Evolutionary conservation across 2,329 filamentous ascomycete species (phyloP), one percentile per base, ranked within the genome.

Genomic region (Aureobasidium uvarum): DNA sequence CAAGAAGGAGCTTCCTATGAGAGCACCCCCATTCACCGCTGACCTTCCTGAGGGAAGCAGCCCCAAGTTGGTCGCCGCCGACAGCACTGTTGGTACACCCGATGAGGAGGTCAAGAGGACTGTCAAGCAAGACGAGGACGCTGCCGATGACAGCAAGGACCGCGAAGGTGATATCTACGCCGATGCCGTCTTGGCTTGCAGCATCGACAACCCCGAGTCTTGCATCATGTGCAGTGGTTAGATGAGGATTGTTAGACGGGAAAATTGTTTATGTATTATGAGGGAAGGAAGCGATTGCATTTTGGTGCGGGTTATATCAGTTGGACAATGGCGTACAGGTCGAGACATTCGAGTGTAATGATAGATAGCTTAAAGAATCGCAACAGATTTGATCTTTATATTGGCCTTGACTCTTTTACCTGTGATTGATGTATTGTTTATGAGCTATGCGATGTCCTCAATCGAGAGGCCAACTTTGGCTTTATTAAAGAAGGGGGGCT

Each of bases 141-240:
- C 84, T 52, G 85, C 89, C 66, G 83, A 86, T 28, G 86, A 89
- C 68, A 92, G 84, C 73, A 85, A 88, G 69, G 87, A 89, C 70
- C 86, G 90, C 13, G 93, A 97, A 77, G 86, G 86, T 59, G 94
- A 99, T 76, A 99, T 99, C 72, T 99, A 96, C 78, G 94, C 94
- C 0, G 91, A 98, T 71, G 91, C 93, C 66, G 93, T 91, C 18
- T 82, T 99, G 76, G 86, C 88, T 72, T 99, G 95, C 83, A 97
- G 93, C 80, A 98, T 99, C 77, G 93, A 98, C 76, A 97, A 98
- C 82, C 92, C 89, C 71, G 95, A 99, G 77, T 84, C 89, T 55
- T 99, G 95, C 77, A 77, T 96, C 70, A 98, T 99, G 95, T 99
- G 95, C 87, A 96, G 91, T 79, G 94, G 93, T 82, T 98, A 85